Conservation (phyloP, 179 eudicot species). For the Vitellaria paradoxa region DNA sequence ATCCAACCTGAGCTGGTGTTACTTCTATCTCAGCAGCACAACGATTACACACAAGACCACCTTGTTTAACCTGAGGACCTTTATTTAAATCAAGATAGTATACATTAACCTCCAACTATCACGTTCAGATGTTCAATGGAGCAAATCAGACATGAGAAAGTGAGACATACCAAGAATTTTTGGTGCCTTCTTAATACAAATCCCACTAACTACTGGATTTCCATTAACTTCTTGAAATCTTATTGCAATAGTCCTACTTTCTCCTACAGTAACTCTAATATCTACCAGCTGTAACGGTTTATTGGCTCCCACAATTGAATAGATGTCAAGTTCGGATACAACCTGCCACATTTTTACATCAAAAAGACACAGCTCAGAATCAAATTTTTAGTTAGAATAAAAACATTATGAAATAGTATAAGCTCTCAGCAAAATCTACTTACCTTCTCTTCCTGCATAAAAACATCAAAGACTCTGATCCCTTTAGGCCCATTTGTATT, state of each 20-base stretch:
- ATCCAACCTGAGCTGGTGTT: conserved; percentile 61
- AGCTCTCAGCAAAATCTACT: conserved; percentile 14
- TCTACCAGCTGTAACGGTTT: conserved; percentile 54
- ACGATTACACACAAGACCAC: conserved; percentile 45
- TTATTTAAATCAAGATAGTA: conserved; percentile 13
- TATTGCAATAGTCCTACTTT: conserved; percentile 42
- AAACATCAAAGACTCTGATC: conserved; percentile 60
- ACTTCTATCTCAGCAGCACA: conserved; percentile 66
- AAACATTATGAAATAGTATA: background rate
- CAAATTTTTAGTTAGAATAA: background rate
- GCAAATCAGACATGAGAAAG: conserved; percentile 5
- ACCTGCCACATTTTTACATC: conserved; percentile 36
- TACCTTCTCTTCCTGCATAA: conserved; percentile 66
- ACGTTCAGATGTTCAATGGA: conserved; percentile 1
- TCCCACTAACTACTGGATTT: conserved; percentile 53
- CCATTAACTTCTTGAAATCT: conserved; percentile 59
- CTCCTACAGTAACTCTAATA: conserved; percentile 43
- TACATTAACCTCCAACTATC: background rate
- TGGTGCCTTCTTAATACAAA: conserved; percentile 62
- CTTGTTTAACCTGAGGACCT: conserved; percentile 41
- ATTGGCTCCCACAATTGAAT: conserved; percentile 66
- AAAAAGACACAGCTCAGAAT: background rate
- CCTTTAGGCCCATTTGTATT: conserved; percentile 66
- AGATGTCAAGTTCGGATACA: conserved; percentile 63
- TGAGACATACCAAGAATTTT: conserved; percentile 42